phyloP scores from a whole-genome alignment of 768 basidiomycete genomes.

The Lactarius sanguifluus region DNA sequence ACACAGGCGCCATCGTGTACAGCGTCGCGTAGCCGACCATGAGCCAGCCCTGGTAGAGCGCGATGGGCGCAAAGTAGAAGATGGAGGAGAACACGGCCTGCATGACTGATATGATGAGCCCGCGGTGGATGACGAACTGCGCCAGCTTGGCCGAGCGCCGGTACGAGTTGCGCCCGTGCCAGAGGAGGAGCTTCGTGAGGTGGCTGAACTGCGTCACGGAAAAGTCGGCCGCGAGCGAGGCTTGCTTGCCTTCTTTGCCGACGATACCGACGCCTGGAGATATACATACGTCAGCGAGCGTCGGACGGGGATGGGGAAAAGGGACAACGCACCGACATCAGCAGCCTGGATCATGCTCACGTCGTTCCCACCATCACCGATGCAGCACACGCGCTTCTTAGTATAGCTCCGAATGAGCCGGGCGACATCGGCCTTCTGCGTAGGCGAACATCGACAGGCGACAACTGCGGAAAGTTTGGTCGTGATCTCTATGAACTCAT shows the following conservation, averaged over 20 bases:
- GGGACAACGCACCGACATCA: slow-evolving; percentile 77
- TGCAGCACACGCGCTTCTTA: slow-evolving; percentile 95
- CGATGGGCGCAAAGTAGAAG: slow-evolving; percentile 94
- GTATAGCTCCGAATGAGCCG: slow-evolving; percentile 87
- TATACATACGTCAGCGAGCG: slow-evolving; percentile 30
- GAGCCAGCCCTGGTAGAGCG: slow-evolving; percentile 96
- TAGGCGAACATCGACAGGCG: slow-evolving; percentile 97
- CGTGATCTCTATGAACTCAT: slow-evolving; percentile 94
- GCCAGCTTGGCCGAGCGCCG: slow-evolving; percentile 96
- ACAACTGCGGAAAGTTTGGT: slow-evolving; percentile 96
- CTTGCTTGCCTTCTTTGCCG: slow-evolving; percentile 98
- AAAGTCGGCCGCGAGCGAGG: slow-evolving; percentile 98
- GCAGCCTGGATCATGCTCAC: slow-evolving; percentile 99
- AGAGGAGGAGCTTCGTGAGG: slow-evolving; percentile 93
- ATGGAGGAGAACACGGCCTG: slow-evolving; percentile 95
- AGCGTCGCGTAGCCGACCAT: slow-evolving; percentile 96
- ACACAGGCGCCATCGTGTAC: slow-evolving; percentile 98
- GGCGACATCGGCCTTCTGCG: slow-evolving; percentile 98
- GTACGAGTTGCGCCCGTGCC: slow-evolving; percentile 99
- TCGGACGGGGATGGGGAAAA: background rate
- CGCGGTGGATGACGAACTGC: slow-evolving; percentile 98
- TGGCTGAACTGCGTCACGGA: slow-evolving; percentile 96
- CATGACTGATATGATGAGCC: slow-evolving; percentile 95
- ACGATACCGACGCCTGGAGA: slow-evolving; percentile 89
- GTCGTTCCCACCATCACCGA: slow-evolving; percentile 98